These are phyloP conservation scores for Aspergillus glaucus DNA, from an alignment of 2,329 filamentous ascomycete genomes.

Conservation along the genomic window DNA sequence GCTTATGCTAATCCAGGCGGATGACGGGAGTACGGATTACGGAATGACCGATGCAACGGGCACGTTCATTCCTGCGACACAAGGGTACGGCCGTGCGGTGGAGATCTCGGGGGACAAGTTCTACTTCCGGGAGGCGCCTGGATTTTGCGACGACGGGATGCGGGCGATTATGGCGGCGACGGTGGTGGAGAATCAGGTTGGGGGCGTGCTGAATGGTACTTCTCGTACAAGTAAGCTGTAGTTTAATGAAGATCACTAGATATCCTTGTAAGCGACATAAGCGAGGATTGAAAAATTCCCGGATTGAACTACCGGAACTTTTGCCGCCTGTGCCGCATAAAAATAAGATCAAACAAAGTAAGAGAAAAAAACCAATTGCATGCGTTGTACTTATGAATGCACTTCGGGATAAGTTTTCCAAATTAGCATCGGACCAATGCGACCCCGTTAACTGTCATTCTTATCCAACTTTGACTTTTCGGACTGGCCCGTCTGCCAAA, in stretches of 20 bases:
- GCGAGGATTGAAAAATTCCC: no score
- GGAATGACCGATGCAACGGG: conserved; percentile 10
- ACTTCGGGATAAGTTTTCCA: not conserved
- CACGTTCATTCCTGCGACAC: conserved; percentile 6
- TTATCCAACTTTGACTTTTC: not conserved
- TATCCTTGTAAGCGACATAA: no score
- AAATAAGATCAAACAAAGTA: no score
- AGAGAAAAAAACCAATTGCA: no score
- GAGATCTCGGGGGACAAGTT: conserved; percentile 17
- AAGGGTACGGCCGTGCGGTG: conserved; percentile 19
- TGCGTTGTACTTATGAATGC: no score
- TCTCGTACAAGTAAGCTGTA: not conserved
- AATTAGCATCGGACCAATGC: not conserved
- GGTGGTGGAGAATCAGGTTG: conserved; percentile 22
- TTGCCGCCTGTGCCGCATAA: no score
- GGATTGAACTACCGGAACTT: no score
- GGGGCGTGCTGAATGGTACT: conserved; percentile 12
- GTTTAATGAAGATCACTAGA: not conserved
- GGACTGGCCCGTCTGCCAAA: not conserved
- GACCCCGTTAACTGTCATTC: conserved; percentile 4
- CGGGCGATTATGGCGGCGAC: conserved; percentile 23
- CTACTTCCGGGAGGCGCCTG: conserved; percentile 17
- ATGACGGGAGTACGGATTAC: not conserved
- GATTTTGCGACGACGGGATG: conserved; percentile 22
- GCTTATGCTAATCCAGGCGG: conserved; percentile 2